Base-by-base conservation (phyloP, 2,329 filamentous ascomycete species). In the Bipolaris sorokiniana region DNA sequence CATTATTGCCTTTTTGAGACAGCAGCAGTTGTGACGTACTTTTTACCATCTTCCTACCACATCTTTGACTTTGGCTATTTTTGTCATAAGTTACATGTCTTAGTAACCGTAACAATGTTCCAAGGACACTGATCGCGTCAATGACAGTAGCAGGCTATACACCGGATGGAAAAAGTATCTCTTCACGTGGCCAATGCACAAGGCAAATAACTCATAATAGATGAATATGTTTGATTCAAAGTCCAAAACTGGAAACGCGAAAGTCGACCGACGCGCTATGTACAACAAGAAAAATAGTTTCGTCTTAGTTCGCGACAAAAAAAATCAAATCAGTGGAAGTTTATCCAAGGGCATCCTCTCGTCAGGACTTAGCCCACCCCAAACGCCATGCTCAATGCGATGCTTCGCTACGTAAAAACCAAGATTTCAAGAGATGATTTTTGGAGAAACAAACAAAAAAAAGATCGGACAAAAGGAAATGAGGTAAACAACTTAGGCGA, bases 401-500 rank as follows among this genome's bases (percentile, higher is more conserved):
- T 46, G 42, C 42, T 33, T 31, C 42, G 42, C 42, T 46, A 13
- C 16, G 16, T 45, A 44, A 26, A 33, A 31, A 33, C 13, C 44
- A 47, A 15, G 13, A 23, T 10, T 33, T 34, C 13, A 34, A 44
- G 54, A 46, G 46, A 22, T 36, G 38, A 16, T 41, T 41, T 50
- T 36, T 20, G 15, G n/a, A n/a, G n/a, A n/a, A n/a, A 33, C 18
- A 51, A 38, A n/a, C 37, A 48, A 34, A 18, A 13, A 28, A 28
- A 28, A 28, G 26, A 9, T 28, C 5, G 28, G 10, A 31, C 10
- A 51, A 36, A 15, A 50, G 18, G 20, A 34, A 20, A 36, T 3
- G 10, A 46, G 20, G 15, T 18, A 4, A n/a, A 3, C 7, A 10
- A 16, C 34, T 23, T 61, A 74, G 1, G 63, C 65, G 9, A 73